A percentile compares a stretch with the other conserved stretches of the same genome.
phyloP scores from a whole-genome alignment of 1,284 basidiomycete species.

The Erythrobasidium hasegawianum region DNA sequence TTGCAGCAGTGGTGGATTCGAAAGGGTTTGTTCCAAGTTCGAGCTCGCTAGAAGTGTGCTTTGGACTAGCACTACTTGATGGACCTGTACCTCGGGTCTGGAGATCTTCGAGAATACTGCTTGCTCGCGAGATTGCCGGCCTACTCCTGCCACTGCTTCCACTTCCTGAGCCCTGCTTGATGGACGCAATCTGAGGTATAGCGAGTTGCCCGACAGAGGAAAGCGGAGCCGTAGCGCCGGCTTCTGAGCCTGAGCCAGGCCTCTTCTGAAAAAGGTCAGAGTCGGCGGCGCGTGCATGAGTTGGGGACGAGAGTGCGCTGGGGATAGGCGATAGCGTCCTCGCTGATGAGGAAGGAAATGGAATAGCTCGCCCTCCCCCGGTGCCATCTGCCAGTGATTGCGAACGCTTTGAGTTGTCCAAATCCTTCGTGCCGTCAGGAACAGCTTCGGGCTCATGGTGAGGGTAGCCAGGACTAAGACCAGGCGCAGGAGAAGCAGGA shows the following conservation, averaged over 20 bases:
- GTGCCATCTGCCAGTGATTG: no score
- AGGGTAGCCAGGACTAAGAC: background rate
- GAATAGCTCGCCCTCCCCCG: no score
- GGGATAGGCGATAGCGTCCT: no score
- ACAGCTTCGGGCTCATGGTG: background rate
- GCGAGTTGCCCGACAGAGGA: background rate
- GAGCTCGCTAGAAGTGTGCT: constrained; percentile 15
- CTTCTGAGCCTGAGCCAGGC: background rate
- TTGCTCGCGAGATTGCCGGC: constrained; percentile 2
- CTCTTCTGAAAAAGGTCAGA: constrained; percentile 4
- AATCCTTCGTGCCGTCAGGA: no score
- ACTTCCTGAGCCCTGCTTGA: background rate
- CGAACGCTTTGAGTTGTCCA: no score
- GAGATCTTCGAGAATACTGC: constrained; percentile 26
- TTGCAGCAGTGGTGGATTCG: constrained; percentile 5
- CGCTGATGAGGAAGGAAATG: no score
- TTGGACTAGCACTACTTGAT: background rate
- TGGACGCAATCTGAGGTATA: background rate
- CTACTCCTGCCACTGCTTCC: background rate
- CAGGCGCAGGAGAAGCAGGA: background rate
- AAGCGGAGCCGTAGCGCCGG: background rate
- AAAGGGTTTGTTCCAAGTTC: constrained; percentile 32
- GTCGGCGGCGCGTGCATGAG: background rate
- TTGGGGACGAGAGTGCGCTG: no score
- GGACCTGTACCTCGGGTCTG: constrained; percentile 14